Percentiles rank a stretch among this genome's conserved stretches.
Conservation (phyloP, 2,329 filamentous ascomycete genomes). For the Pseudogymnoascus sp. region DNA sequence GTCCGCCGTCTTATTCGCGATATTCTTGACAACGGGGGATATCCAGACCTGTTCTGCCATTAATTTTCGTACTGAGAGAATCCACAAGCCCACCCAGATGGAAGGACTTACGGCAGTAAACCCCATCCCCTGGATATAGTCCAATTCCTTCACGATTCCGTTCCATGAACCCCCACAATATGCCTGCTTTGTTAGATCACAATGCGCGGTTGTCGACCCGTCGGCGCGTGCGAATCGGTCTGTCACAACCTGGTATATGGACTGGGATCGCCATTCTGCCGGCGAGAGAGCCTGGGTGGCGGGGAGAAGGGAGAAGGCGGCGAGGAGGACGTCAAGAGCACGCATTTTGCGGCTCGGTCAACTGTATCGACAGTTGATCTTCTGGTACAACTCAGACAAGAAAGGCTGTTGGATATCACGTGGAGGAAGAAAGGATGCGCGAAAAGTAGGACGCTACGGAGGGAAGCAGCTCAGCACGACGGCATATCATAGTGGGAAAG, state of each 20-base stretch:
- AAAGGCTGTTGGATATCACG: neutral
- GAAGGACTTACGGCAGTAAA: slow-evolving; percentile 22
- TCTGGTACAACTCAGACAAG: neutral
- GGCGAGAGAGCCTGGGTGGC: neutral
- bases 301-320: neutral
- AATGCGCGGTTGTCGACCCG: slow-evolving; percentile 25
- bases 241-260: slow-evolving; percentile 34
- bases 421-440: neutral
- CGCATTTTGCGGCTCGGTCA: neutral
- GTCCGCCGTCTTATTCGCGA: slow-evolving; percentile 28
- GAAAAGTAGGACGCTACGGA: neutral
- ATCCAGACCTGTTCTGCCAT: slow-evolving; percentile 32
- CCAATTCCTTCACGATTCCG: slow-evolving; percentile 36
- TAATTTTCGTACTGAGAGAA: neutral
- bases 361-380: neutral
- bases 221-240: slow-evolving; percentile 31
- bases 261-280: slow-evolving; percentile 28
- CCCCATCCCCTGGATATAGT: slow-evolving; percentile 37
- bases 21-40: slow-evolving; percentile 33
- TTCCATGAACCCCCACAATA: slow-evolving; percentile 40
- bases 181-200: slow-evolving; percentile 20
- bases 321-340: neutral
- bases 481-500: neutral
- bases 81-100: neutral
- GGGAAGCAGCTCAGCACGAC: neutral